A percentile compares a stretch with the other conserved stretches of the same genome.
Conservation (phyloP, 768 basidiomycete species). For the Cystobasidium onofrii region DNA sequence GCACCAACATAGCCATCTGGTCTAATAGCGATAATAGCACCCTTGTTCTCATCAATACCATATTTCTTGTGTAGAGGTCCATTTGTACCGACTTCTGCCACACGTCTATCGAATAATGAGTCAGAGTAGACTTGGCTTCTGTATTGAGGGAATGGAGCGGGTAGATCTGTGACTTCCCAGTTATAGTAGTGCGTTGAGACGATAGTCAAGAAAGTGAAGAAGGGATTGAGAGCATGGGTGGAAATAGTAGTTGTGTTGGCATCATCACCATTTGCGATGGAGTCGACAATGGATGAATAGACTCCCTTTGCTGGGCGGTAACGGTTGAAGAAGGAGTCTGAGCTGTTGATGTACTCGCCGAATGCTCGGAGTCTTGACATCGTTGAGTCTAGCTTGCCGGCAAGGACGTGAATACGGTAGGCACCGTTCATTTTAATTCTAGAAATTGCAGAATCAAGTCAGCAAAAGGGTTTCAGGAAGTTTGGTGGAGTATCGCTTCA, state of each 20-base stretch:
- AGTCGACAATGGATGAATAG: conserved; percentile 36
- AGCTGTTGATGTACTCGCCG: conserved; percentile 36
- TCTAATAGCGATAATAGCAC: conserved; percentile 44
- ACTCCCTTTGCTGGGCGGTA: conserved; percentile 38
- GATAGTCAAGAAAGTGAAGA: conserved; percentile 42
- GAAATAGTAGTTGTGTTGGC: conserved; percentile 30
- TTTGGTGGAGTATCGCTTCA: not conserved
- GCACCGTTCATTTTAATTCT: conserved; percentile 42
- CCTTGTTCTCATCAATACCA: conserved; percentile 40
- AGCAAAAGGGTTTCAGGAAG: not conserved
- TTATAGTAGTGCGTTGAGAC: conserved; percentile 39
- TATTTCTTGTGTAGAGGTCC: conserved; percentile 42
- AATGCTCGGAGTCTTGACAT: conserved; percentile 29
- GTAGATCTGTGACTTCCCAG: conserved; percentile 40
- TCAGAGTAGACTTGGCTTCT: conserved; percentile 39
- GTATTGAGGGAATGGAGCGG: conserved; percentile 36
- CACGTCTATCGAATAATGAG: conserved; percentile 38
- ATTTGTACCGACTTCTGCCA: conserved; percentile 34
- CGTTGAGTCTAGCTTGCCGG: conserved; percentile 34
- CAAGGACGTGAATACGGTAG: conserved; percentile 42
- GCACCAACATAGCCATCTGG: conserved; percentile 46
- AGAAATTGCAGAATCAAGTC: not conserved
- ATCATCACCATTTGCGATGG: conserved; percentile 9
- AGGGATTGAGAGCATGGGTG: conserved; percentile 39
- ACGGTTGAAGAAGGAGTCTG: conserved; percentile 40